A percentile compares a stretch with the other conserved stretches of the same genome.
phyloP scores from a whole-genome alignment of 257 asterid species.

The Marsdenia floribunda region DNA sequence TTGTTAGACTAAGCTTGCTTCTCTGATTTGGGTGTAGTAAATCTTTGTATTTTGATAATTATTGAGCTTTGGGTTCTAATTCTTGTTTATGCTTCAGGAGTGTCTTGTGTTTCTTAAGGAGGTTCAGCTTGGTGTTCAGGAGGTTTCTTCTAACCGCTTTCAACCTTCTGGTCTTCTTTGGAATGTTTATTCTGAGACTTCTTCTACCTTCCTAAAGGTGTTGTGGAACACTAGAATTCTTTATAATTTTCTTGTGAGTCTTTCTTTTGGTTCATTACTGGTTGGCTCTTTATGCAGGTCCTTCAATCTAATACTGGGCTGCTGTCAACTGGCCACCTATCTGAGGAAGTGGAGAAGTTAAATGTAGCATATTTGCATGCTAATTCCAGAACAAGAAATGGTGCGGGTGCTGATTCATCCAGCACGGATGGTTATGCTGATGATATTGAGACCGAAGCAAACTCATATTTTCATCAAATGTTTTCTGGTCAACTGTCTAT shows the following conservation, averaged over 20 bases:
- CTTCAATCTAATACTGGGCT: conserved; percentile 68
- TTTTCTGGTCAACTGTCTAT: conserved; percentile 68
- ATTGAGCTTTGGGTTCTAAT: conserved; percentile 5
- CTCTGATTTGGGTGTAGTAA: neutral
- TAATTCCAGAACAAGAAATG: conserved; percentile 47
- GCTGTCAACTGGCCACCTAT: conserved; percentile 49
- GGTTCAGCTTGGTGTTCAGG: conserved; percentile 53
- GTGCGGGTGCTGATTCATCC: conserved; percentile 45
- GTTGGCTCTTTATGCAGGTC: conserved; percentile 42
- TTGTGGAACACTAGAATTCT: conserved; percentile 2
- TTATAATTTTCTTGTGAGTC: conserved; percentile 1
- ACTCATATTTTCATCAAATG: conserved; percentile 80
- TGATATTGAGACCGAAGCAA: conserved; percentile 82
- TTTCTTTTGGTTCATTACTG: neutral
- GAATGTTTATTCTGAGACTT: conserved; percentile 61
- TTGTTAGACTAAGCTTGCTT: neutral
- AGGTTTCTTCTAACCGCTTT: conserved; percentile 51
- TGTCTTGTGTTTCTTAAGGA: conserved; percentile 82
- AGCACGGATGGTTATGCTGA: conserved; percentile 57
- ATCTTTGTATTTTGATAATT: neutral
- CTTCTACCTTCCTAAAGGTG: conserved; percentile 74
- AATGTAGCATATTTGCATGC: conserved; percentile 48
- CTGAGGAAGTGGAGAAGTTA: conserved; percentile 70
- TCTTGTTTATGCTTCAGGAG: conserved; percentile 52
- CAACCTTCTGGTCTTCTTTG: conserved; percentile 49